A percentile compares a stretch with the other conserved stretches of the same genome.
Evolutionary conservation across 169 alveolate species (phyloP).

Genomic region (Theileria luwenshuni): DNA sequence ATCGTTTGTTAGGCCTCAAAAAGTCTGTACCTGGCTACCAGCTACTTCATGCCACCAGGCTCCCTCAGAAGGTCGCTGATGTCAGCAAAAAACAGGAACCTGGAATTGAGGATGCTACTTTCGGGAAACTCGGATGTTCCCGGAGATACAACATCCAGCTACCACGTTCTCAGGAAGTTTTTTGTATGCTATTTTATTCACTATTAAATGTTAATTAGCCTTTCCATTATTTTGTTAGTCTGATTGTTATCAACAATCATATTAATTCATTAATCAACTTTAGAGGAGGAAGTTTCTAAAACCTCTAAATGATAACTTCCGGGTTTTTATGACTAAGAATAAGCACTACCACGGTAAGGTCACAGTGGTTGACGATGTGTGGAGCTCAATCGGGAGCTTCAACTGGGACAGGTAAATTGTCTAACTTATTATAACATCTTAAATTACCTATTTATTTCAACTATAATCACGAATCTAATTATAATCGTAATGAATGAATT

Average conservation of each 20-base stretch:
- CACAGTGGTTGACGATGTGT: conserved; percentile 69
- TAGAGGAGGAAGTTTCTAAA: conserved; percentile 43
- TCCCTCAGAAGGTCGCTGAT: conserved; percentile 74
- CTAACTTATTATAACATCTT: background rate
- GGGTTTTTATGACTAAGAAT: conserved; percentile 70
- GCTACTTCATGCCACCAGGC: conserved; percentile 84
- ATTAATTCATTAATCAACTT: too few species aligned
- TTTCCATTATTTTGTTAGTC: background rate
- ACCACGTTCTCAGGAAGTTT: conserved; percentile 74
- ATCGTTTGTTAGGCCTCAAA: conserved; percentile 66
- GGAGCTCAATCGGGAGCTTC: conserved; percentile 77
- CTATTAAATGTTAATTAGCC: background rate
- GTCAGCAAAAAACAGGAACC: conserved; percentile 69
- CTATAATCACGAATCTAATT: too few species aligned
- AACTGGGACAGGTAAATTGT: conserved; percentile 75
- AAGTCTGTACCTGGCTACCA: conserved; percentile 75
- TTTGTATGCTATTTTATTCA: conserved; percentile 56
- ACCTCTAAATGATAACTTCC: conserved; percentile 42
- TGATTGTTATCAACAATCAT: too few species aligned
- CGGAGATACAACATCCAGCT: conserved; percentile 80
- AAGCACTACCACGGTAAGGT: conserved; percentile 77
- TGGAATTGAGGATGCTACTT: conserved; percentile 71
- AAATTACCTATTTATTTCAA: background rate
- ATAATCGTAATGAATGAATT: background rate
- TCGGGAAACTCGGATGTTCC: conserved; percentile 83